Evolutionary conservation across 129 eudicot species (phyloP), one percentile per base, ranked within the genome.

Genomic region (Arctium lappa): DNA sequence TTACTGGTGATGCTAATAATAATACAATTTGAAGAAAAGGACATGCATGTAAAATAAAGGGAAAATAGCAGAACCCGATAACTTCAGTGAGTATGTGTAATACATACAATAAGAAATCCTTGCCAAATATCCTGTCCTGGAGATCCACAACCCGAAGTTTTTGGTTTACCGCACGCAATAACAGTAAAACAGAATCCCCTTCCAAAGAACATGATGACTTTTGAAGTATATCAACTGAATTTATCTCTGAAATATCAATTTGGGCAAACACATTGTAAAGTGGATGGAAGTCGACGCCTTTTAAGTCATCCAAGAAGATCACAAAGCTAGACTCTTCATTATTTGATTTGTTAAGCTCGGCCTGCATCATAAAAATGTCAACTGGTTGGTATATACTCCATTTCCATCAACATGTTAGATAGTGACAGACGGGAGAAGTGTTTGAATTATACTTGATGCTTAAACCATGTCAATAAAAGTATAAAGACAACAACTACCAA

Each of bases 111-210:
- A 93, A 89, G 85, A 93, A 93, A 48, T 91, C 91, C 90, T 90
- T 93, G 81, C 97, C 96, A 44, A 90, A 91, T 48, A 87, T 80
- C 76, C 84, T 81, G 91, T 93, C 99, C 46, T 87, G 90, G 72
- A 95, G 89, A 79, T 91, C 92, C 76, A 95, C 97, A 38, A 88
- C 85, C 60, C 91, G 91, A 16, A 95, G 95, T 86, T 95, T 95
- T 78, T 90, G 88, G 50, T 66, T 78, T 82, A 90, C 81, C 22
- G 94, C 91, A 46, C 88, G 97, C 75, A 95, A 80, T 90, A 95
- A 84, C 42, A 85, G 46, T 56, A 94, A 70, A 72, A 93, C 95
- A 75, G 88, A 82, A 46, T 93, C 94, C 77, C 86, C 97, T n/a
- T 88, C 87, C 77, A 95, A 48, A 50, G 80, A 88, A 73, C 98